A percentile compares a stretch with the other conserved stretches of the same genome.
These are phyloP conservation scores for Aphanocladium album DNA, from an alignment of 2,329 filamentous ascomycete species.

Conservation along the genomic window DNA sequence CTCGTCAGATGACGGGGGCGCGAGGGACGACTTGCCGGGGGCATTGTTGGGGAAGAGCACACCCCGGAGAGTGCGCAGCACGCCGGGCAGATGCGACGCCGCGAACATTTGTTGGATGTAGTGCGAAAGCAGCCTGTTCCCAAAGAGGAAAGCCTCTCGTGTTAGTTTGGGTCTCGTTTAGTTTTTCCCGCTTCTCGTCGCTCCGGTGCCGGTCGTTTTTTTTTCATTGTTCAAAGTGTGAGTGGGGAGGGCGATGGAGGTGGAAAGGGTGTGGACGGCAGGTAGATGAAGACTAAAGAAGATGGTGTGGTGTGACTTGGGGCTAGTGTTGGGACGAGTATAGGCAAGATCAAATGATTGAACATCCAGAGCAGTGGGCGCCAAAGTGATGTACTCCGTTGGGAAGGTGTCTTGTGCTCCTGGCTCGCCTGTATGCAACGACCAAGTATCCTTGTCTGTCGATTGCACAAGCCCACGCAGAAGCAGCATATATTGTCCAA, in stretches of 20 bases:
- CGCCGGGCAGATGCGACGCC: conserved; percentile 57
- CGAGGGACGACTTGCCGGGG: conserved; percentile 58
- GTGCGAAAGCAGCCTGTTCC: conserved; percentile 53
- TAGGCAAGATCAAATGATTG: neutral
- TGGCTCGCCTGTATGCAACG: neutral
- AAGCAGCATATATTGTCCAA: neutral
- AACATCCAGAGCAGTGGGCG: neutral
- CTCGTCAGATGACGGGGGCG: conserved; percentile 55
- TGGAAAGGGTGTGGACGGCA: neutral
- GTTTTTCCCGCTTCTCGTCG: conserved; percentile 1
- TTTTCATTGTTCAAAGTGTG: neutral
- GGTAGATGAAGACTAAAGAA: neutral
- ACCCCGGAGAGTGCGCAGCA: conserved; percentile 67
- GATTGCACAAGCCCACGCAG: neutral
- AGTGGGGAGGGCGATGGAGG: neutral
- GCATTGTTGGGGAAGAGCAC: conserved; percentile 83
- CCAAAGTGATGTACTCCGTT: neutral
- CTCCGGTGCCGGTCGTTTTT: conserved; percentile 2
- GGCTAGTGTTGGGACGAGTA: neutral
- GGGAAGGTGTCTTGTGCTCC: neutral
- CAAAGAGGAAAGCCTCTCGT: conserved; percentile 21
- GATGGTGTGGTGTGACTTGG: neutral
- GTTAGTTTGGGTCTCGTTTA: conserved; percentile 7
- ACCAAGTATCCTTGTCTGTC: neutral
- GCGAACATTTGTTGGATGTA: conserved; percentile 55